phyloP scores from a whole-genome alignment of 352 stramenopile genomes.

The Blastocystis hominis region DNA sequence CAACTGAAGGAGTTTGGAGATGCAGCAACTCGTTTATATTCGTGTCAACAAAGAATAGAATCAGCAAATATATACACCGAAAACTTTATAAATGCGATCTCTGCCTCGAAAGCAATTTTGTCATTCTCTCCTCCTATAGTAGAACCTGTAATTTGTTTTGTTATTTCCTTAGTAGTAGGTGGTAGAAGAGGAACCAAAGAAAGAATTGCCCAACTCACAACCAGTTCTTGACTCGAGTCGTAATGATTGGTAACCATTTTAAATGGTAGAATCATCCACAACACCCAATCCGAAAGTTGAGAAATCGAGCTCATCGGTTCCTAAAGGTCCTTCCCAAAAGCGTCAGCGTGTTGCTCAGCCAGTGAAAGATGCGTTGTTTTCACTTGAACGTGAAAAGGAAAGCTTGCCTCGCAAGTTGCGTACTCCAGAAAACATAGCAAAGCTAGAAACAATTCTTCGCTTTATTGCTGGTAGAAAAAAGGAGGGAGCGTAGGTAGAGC shows the following conservation, averaged over 20 bases:
- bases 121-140: not conserved
- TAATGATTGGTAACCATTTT: not conserved
- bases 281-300: not conserved
- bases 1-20: not conserved
- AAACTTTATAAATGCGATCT: not conserved
- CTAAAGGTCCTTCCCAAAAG: not conserved
- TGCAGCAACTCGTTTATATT: not conserved
- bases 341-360: not conserved
- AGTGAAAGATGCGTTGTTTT: conserved; percentile 1
- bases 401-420: conserved; percentile 1
- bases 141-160: not conserved
- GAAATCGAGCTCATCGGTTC: not conserved
- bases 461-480: conserved; percentile 40
- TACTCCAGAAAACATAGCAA: not conserved
- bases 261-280: not conserved
- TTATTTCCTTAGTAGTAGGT: not conserved
- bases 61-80: not conserved
- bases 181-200: not conserved
- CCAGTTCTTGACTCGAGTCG: not conserved
- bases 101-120: not conserved
- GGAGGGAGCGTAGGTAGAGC: not conserved
- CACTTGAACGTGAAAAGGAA: not conserved
- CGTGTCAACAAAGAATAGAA: not conserved
- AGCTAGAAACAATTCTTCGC: not conserved
- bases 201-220: not conserved